Evolutionary conservation across 441 rosid genomes (phyloP), one percentile per base, ranked within the genome.

Genomic region (Populus hybrid): DNA sequence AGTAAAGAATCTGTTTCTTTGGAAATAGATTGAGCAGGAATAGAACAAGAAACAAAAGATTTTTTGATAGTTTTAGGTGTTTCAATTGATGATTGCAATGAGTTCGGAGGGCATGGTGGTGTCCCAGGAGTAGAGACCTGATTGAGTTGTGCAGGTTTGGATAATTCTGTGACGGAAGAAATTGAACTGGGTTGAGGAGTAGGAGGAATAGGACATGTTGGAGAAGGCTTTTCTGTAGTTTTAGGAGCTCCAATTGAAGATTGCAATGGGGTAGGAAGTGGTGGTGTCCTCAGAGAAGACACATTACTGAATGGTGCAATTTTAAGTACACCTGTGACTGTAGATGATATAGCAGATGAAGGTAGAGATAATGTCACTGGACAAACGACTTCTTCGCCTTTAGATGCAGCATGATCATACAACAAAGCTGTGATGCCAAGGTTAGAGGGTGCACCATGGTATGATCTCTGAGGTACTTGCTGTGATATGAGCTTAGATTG

Each of bases 371-470:
- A 30, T 35, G 87, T 76, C 69, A 71, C 65, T 59, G 84, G 78
- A 67, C 76, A 78, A 65, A 82, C 68, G 28, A 74, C 79, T 80
- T 86, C 90, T 79, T 82, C 88, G 71, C 77, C 84, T 72, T 76
- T 82, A 82, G 85, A 85, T 73, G 81, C 42, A 77, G 74, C 84
- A 84, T 87, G 90, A 89, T 94, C 94, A 11, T 88, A 91, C 84
- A 91, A 85, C 79, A 87, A 79, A 81, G 97, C 90, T 65, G 97
- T 90, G 85, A 91, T 88, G 77, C 96, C 93, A 72, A 90, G 86
- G 76, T 68, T 78, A 35, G 92, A 85, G 21, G 91, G 80, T 32
- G 90, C 82, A 79, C 87, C 83, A 67, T 87, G 87, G 77, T 84
- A 90, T 79, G 89, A 79, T 84, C 82, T 80, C 64, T 79, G 89